A percentile compares a stretch with the other conserved stretches of the same genome.
phyloP scores from a whole-genome alignment of 192 early-diverging fungal genomes.

The Allomyces macrogynus region DNA sequence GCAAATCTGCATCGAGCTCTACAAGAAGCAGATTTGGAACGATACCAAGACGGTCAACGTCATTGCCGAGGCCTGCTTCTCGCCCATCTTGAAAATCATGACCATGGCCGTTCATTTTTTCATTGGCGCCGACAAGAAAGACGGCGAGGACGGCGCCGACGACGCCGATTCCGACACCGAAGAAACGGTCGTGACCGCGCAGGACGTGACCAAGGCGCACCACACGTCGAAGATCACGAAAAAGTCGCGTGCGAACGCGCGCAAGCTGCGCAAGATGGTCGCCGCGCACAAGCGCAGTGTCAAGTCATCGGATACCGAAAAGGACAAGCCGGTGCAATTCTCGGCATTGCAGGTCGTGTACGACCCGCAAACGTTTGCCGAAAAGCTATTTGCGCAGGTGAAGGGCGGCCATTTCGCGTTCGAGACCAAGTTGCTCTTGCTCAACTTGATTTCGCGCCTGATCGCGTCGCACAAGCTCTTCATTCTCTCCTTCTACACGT shows the following conservation, averaged over 20 bases:
- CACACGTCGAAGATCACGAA: slow-evolving; percentile 62
- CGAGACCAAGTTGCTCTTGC: slow-evolving; percentile 70
- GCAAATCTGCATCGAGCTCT: slow-evolving; percentile 92
- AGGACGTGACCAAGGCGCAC: slow-evolving; percentile 53
- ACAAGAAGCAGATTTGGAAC: slow-evolving; percentile 93
- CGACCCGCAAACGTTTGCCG: slow-evolving; percentile 92
- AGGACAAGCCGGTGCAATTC: slow-evolving; percentile 62
- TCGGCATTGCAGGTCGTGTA: slow-evolving; percentile 84
- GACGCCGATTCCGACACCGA: slow-evolving; percentile 38
- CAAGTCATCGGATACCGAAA: slow-evolving; percentile 43
- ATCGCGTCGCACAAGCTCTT: slow-evolving; percentile 91
- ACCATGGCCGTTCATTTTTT: slow-evolving; percentile 90
- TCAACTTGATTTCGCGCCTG: slow-evolving; percentile 86
- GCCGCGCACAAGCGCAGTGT: slow-evolving; percentile 20
- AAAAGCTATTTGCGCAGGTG: slow-evolving; percentile 78
- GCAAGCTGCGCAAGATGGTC: slow-evolving; percentile 56
- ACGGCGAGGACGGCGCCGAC: slow-evolving; percentile 46
- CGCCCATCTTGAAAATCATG: slow-evolving; percentile 70
- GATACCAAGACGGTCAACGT: slow-evolving; percentile 98
- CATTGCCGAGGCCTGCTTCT: slow-evolving; percentile 90
- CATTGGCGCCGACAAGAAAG: slow-evolving; percentile 45
- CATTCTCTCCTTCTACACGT: slow-evolving; percentile 76
- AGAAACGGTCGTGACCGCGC: slow-evolving; percentile 12
- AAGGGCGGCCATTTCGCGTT: slow-evolving; percentile 8
- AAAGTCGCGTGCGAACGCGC: slow-evolving; percentile 63